phyloP scores from a whole-genome alignment of 1,139 yeast genomes.

The Nakaseomyces uthaithaninus region DNA sequence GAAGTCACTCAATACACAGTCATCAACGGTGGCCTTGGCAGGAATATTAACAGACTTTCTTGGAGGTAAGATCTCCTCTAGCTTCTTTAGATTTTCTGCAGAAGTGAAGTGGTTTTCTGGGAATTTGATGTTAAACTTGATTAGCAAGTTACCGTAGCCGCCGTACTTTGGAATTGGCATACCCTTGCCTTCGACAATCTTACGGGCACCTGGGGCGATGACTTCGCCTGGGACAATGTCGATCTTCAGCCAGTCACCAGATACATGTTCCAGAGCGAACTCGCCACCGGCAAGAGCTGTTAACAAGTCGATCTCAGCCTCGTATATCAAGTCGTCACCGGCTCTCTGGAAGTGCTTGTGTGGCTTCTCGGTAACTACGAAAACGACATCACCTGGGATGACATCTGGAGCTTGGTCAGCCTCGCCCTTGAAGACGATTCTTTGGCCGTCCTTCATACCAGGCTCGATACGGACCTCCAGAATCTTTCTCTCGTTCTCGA shows the following conservation, averaged over 20 bases:
- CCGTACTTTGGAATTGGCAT: constrained; percentile 82
- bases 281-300: constrained; percentile 97
- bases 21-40: constrained; percentile 65
- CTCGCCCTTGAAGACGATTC: constrained; percentile 84
- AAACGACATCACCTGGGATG: constrained; percentile 93
- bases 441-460: constrained; percentile 96
- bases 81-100: constrained; percentile 57
- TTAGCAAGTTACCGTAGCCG: constrained; percentile 63
- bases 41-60: constrained; percentile 52
- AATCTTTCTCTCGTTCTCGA: constrained; percentile 79
- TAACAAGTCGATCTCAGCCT: constrained; percentile 80
- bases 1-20: constrained; percentile 61
- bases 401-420: constrained; percentile 97
- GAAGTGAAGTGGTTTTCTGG: constrained; percentile 55
- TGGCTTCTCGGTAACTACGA: constrained; percentile 73
- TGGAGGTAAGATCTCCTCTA: constrained; percentile 60
- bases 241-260: constrained; percentile 82
- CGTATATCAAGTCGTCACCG: constrained; percentile 71
- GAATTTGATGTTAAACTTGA: constrained; percentile 66
- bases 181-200: constrained; percentile 89
- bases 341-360: constrained; percentile 42
- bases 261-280: constrained; percentile 73
- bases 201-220: constrained; percentile 72
- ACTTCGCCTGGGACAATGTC: constrained; percentile 87
- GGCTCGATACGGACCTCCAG: constrained; percentile 92